phyloP scores from a whole-genome alignment of 345 rosid genomes.

The Citrus medica region DNA sequence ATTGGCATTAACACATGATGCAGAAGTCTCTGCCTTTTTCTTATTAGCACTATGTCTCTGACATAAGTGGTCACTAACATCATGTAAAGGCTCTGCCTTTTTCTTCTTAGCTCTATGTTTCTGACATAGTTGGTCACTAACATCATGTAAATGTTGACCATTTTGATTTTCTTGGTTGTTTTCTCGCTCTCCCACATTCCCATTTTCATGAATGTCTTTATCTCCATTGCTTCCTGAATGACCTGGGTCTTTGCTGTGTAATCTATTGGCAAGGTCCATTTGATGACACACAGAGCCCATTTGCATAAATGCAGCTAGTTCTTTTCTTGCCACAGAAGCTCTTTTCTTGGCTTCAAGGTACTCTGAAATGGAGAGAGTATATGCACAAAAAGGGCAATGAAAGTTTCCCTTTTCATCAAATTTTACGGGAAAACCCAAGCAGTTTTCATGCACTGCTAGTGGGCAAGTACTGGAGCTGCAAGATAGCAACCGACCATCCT shows the following conservation, averaged over 20 bases:
- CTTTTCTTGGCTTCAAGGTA: conserved; percentile 38
- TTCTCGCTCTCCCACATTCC: conserved; percentile 7
- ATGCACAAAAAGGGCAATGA: conserved; percentile 57
- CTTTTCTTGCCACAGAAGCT: conserved; percentile 35
- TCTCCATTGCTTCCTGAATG: conserved; percentile 18
- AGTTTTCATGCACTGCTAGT: conserved; percentile 44
- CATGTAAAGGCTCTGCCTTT: conserved; percentile 13
- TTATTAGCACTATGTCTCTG: conserved; percentile 9
- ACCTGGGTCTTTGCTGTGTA: conserved; percentile 1
- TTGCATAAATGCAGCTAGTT: conserved; percentile 31
- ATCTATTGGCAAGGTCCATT: conserved; percentile 9
- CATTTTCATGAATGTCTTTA: conserved; percentile 13
- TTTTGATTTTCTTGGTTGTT: conserved; percentile 9
- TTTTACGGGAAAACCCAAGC: conserved; percentile 36
- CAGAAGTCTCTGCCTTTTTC: conserved; percentile 12
- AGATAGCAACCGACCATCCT: conserved; percentile 39
- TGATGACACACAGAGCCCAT: conserved; percentile 14
- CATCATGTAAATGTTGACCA: conserved; percentile 4
- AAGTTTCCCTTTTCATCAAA: conserved; percentile 38
- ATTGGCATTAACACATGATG: not conserved
- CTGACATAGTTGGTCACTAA: conserved; percentile 11
- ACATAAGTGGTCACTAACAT: conserved; percentile 6
- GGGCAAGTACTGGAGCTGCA: conserved; percentile 47
- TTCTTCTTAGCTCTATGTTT: conserved; percentile 2
- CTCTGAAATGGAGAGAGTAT: conserved; percentile 39